Base-by-base conservation (phyloP, 2,329 filamentous ascomycete species). In the Fusarium liriodendri region DNA sequence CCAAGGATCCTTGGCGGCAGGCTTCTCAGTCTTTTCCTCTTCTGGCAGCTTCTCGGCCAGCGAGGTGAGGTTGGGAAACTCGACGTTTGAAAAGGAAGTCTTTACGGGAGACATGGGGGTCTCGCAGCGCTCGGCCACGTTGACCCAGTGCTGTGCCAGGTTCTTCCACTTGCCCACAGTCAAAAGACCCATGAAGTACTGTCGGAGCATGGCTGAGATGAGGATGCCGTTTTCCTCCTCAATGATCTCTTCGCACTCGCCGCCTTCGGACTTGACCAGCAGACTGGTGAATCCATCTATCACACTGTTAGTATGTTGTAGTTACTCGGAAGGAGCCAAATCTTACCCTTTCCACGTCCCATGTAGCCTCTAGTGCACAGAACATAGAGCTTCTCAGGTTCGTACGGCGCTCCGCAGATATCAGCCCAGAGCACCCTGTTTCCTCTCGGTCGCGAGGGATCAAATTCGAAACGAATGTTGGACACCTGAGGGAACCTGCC, bases 161-260 rank as follows among this genome's bases (percentile, higher is more conserved):
- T 91, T 87, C 69, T 89, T 91, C 95, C 95, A 98, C 77, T 90
- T 90, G 20, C 94, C 94, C 29, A 97, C 84, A 1, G 95, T 92
- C 65, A 94, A 94, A 50, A 97, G 87, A 8, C 92, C 93, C 88
- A 97, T 93, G 83, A 98, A 98, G 82, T 97, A 98, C 80, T 98
- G 95, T 14, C 95, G 90, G 22, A 98, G 87, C 81, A 98, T 92
- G 79, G 93, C 94, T 58, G 93, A 95, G 77, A 98, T 94, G 65
- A 98, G 87, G 18, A 97, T 91, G 5, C 95, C 95, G 75, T 94
- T 95, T 80, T 98, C 95, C 78, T 97, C 95, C 33, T 91, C 91
- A 6, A 98, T 92, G 18, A 98, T 84, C 79, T 95, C 94, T 75
- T 95, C 91, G 2, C 92, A 93, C 5, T 88, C 84, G 18, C 95